These are phyloP conservation scores for Triangularia setosa DNA, from an alignment of 2,329 filamentous ascomycete species.

Conservation along the genomic window DNA sequence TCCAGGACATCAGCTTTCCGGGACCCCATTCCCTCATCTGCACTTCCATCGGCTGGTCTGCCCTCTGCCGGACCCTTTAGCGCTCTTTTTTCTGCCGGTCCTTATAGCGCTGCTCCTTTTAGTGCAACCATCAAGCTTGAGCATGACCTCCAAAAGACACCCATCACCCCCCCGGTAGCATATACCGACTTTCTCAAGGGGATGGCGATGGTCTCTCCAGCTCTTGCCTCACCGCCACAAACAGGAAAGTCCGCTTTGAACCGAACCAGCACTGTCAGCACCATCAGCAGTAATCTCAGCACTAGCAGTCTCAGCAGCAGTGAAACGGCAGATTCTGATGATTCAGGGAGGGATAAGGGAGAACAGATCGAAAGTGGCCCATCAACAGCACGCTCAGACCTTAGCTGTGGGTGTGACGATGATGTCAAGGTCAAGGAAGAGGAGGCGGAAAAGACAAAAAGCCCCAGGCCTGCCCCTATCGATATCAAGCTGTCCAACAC, in stretches of 20 bases:
- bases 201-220: constrained; percentile 58
- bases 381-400: constrained; percentile 53
- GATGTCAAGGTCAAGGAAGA: constrained; percentile 40
- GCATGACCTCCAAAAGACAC: constrained; percentile 66
- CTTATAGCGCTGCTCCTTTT: constrained; percentile 35
- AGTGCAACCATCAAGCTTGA: constrained; percentile 62
- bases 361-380: constrained; percentile 41
- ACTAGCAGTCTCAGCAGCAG: constrained; percentile 42
- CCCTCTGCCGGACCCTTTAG: constrained; percentile 35
- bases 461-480: constrained; percentile 23
- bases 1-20: constrained; percentile 35
- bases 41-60: constrained; percentile 35
- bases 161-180: constrained; percentile 83
- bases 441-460: constrained; percentile 30
- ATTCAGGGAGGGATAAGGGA: constrained; percentile 29
- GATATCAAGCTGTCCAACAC: constrained; percentile 24
- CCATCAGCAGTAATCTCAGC: constrained; percentile 44
- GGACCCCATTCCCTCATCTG: constrained; percentile 39
- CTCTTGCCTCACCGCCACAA: constrained; percentile 38
- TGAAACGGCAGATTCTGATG: constrained; percentile 36
- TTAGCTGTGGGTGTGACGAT: constrained; percentile 51
- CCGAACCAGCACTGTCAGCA: constrained; percentile 44
- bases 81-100: constrained; percentile 28
- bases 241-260: constrained; percentile 29
- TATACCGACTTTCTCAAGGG: constrained; percentile 92